These are phyloP conservation scores for Myotisia sp. DNA, from an alignment of 2,329 filamentous ascomycete genomes.

Conservation along the genomic window DNA sequence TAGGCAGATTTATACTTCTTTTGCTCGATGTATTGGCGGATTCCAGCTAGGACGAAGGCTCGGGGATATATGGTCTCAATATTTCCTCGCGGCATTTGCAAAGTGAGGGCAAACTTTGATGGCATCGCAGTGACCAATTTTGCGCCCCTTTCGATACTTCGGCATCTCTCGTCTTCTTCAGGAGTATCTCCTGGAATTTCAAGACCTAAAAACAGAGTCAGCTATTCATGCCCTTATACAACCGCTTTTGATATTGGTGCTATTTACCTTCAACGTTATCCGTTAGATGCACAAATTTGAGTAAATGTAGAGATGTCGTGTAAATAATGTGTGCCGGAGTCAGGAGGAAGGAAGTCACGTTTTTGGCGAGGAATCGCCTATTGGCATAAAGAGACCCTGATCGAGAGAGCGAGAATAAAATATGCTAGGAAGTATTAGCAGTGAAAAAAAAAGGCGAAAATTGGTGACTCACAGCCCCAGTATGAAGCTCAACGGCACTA, in stretches of 20 bases:
- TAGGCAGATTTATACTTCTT: constrained; percentile 78
- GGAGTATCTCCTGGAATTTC: constrained; percentile 77
- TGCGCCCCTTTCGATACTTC: constrained; percentile 80
- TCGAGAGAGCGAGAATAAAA: constrained; percentile 53
- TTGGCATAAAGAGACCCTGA: constrained; percentile 70
- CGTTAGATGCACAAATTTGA: constrained; percentile 84
- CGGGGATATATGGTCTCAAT: constrained; percentile 88
- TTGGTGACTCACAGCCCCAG: constrained; percentile 24
- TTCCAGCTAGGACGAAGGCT: constrained; percentile 81
- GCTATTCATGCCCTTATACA: constrained; percentile 7
- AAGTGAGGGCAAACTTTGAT: constrained; percentile 65
- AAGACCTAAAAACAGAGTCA: constrained; percentile 42
- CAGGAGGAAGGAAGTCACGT: constrained; percentile 79
- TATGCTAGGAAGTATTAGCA: constrained; percentile 22
- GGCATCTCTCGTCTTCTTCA: constrained; percentile 79
- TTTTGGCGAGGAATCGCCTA: constrained; percentile 58
- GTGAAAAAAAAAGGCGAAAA: constrained; percentile 2
- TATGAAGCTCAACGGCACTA: constrained; percentile 22
- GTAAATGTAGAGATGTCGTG: constrained; percentile 78
- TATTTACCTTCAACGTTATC: constrained; percentile 47
- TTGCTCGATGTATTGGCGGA: constrained; percentile 63
- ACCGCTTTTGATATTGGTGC: constrained; percentile 12
- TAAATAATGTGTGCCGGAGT: constrained; percentile 75
- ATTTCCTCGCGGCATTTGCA: constrained; percentile 95
- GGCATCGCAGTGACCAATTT: constrained; percentile 80